Percentiles rank a stretch among this genome's conserved stretches.
These are phyloP conservation scores for Corymbia citriodora DNA, from an alignment of 441 rosid genomes.

Conservation along the genomic window DNA sequence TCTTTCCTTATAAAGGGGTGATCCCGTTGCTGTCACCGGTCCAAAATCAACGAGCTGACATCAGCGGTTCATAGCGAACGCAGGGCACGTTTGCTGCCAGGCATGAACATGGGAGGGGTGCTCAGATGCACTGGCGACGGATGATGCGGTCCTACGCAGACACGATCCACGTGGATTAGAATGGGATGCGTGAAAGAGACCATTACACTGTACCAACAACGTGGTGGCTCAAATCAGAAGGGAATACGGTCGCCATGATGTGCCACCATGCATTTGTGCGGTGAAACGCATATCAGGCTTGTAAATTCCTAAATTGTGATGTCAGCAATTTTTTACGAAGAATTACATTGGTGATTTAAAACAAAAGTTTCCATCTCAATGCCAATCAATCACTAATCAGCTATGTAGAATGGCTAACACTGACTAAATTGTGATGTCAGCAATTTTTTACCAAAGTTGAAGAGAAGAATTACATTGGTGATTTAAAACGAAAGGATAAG, in stretches of 20 bases:
- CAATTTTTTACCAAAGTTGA: fast-evolving
- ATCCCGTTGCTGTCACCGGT: not conserved
- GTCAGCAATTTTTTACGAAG: too few relatives aligned
- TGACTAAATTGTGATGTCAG: fast-evolving
- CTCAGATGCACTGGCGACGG: not conserved
- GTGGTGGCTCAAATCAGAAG: not conserved
- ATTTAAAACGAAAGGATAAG: too few relatives aligned
- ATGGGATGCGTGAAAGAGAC: not conserved
- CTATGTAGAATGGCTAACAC: fast-evolving
- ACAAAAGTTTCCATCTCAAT: not conserved
- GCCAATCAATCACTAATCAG: fast-evolving
- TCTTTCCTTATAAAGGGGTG: not conserved
- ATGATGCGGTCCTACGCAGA: not conserved
- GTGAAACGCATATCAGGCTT: not conserved
- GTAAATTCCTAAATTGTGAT: too few relatives aligned
- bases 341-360: too few relatives aligned
- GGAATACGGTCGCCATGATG: not conserved
- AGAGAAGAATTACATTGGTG: fast-evolving
- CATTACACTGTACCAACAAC: not conserved
- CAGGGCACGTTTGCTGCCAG: not conserved
- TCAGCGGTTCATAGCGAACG: not conserved
- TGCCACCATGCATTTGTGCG: not conserved
- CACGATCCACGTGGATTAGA: not conserved
- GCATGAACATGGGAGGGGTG: not conserved
- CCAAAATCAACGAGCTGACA: not conserved